Conservation (phyloP, 2,329 filamentous ascomycete species). For the Exophiala alcalophila region DNA sequence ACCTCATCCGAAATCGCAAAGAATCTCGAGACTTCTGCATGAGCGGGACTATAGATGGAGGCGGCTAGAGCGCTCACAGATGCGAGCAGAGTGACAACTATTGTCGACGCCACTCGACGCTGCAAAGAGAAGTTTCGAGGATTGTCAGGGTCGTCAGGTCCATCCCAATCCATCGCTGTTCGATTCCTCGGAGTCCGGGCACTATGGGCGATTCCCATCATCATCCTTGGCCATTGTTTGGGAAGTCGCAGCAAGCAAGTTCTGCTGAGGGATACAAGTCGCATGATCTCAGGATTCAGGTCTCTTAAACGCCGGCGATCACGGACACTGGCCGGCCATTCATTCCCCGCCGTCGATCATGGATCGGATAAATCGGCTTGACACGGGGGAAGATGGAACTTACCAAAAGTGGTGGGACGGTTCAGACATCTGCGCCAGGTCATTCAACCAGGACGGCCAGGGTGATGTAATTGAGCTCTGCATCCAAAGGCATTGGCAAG, state of each 20-base stretch:
- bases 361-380: slow-evolving; percentile 9
- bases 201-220: no score
- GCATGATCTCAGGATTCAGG: neutral
- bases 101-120: slow-evolving; percentile 21
- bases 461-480: no score
- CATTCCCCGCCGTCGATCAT: slow-evolving; percentile 2
- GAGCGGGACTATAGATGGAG: slow-evolving; percentile 39
- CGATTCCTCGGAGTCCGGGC: no score
- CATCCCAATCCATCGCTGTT: slow-evolving; percentile 23
- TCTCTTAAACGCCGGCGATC: neutral
- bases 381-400: no score
- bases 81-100: slow-evolving; percentile 25
- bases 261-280: no score
- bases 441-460: no score
- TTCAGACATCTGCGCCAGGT: no score
- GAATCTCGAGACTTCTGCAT: slow-evolving; percentile 54
- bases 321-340: slow-evolving; percentile 2
- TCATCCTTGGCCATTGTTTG: slow-evolving; percentile 5
- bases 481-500: no score
- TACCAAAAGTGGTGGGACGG: no score
- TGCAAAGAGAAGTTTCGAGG: slow-evolving; percentile 27
- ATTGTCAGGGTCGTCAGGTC: slow-evolving; percentile 27
- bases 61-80: slow-evolving; percentile 26
- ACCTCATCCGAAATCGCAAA: slow-evolving; percentile 30
- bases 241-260: no score